A percentile compares a stretch with the other conserved stretches of the same genome.
phyloP scores from a whole-genome alignment of 495 filamentous ascomycete genomes.

The Filosporella fistucella region DNA sequence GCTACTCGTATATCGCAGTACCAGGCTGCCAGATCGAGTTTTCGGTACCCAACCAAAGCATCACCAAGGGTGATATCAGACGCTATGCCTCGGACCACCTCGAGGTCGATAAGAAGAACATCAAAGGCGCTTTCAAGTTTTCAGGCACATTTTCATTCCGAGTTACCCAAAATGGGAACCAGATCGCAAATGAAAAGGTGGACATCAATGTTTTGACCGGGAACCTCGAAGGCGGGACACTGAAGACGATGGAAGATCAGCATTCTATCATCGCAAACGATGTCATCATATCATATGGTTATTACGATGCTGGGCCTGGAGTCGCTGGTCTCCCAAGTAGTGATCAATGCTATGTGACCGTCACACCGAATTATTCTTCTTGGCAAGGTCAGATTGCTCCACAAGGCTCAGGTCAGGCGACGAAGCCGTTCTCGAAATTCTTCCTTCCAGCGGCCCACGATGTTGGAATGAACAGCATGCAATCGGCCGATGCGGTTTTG shows the following conservation, averaged over 20 bases:
- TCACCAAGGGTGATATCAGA: constrained; percentile 28
- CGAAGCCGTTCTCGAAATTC: constrained; percentile 38
- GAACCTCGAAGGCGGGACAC: constrained; percentile 38
- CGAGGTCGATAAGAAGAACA: constrained; percentile 41
- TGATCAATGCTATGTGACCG: constrained; percentile 48
- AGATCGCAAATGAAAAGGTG: constrained; percentile 33
- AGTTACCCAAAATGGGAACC: constrained; percentile 33
- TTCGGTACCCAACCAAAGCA: constrained; percentile 34
- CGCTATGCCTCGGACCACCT: constrained; percentile 35
- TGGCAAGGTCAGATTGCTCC: constrained; percentile 45
- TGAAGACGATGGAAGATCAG: constrained; percentile 40
- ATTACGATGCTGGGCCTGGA: constrained; percentile 46
- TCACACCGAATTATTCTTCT: constrained; percentile 35
- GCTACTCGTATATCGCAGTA: constrained; percentile 42
- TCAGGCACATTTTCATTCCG: constrained; percentile 42
- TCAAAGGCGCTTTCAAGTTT: constrained; percentile 38
- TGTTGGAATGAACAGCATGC: constrained; percentile 52
- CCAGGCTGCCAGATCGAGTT: constrained; percentile 38
- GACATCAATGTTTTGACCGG: constrained; percentile 46
- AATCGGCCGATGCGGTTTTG: constrained; percentile 34
- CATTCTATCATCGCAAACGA: constrained; percentile 34
- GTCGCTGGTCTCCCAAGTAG: constrained; percentile 37
- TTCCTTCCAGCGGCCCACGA: constrained; percentile 46
- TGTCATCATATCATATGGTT: constrained; percentile 41
- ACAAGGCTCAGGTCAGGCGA: constrained; percentile 32